Base-by-base conservation (phyloP, 495 filamentous ascomycete species). In the Aspergillus incahuasiensis region DNA sequence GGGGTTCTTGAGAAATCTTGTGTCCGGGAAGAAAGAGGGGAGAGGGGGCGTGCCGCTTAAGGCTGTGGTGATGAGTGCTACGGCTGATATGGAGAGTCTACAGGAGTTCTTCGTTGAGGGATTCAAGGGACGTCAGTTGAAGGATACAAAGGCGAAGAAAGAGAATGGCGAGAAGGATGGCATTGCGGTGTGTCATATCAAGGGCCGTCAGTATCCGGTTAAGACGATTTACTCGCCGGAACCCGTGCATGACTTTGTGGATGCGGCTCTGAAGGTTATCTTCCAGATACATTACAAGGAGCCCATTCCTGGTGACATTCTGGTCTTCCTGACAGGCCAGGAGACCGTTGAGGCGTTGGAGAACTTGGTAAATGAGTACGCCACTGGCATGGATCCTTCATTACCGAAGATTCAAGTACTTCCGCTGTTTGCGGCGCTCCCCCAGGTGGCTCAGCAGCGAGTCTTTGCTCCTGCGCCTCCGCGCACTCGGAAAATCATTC, bases 51-150 rank as follows among this genome's bases (percentile, higher is more conserved):
- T 89, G 40, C 82, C 87, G 0, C 73, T 97, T 54, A 97, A 96
- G 66, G 86, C 96, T 9, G 81, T 95, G 15, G 82, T 97, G 60
- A 99, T 99, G 95, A 96, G 91, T 74, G 95, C 95, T 47, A 99
- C 95, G 15, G 87, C 90, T 16, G 90, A 97, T 68, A 83, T 94
- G 59, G 87, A 91, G 54, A 83, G 74, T 52, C 79, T 97, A 22
- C 76, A 81, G 40, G 71, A 74, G 0, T 97, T 96, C 69, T 96
- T 96, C 64, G 78, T 80, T 41, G 73, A 73, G 12, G 76, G 68
- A 12, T 72, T 64, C 55, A 30, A 68, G 54, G 39, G 6, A 61
- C 18, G 48, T 39, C 38, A 21, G 35, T 59, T 49, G 48, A 56
- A 38, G 45, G 47, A 64, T 41, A 22, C 13, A 39, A n/a, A n/a